phyloP scores from a whole-genome alignment of 768 basidiomycete species.

The Tephrocybe sp. region DNA sequence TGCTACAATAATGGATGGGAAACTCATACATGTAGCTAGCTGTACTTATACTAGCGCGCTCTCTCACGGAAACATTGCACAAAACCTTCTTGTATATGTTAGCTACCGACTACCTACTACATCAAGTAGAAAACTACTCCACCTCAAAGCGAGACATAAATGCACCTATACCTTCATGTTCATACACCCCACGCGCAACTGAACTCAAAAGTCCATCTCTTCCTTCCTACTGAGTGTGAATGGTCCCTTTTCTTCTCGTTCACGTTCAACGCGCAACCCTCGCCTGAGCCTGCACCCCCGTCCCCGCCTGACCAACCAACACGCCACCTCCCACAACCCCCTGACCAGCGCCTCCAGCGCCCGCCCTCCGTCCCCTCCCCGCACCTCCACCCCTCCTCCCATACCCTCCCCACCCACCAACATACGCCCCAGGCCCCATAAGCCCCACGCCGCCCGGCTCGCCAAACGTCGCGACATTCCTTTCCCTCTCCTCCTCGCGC shows the following conservation, averaged over 20 bases:
- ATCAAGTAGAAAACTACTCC: too few species aligned
- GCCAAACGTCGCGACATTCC: slow-evolving; percentile 85
- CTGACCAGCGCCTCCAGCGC: background rate
- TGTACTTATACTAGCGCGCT: too few species aligned
- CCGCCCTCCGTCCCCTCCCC: background rate
- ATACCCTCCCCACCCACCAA: slow-evolving; percentile 58
- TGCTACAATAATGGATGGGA: too few species aligned
- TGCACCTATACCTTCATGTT: too few species aligned
- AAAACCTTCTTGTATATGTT: too few species aligned
- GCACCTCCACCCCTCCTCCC: slow-evolving; percentile 27
- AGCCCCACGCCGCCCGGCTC: slow-evolving; percentile 80
- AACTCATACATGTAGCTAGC: too few species aligned
- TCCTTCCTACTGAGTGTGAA: background rate
- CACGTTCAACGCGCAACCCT: too few species aligned
- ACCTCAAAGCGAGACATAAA: too few species aligned
- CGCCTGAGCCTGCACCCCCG: background rate
- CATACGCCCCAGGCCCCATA: slow-evolving; percentile 77
- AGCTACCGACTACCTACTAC: too few species aligned
- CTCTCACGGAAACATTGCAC: too few species aligned
- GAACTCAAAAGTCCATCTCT: too few species aligned
- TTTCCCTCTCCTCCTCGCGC: slow-evolving; percentile 62
- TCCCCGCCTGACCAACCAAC: background rate
- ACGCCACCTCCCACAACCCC: background rate
- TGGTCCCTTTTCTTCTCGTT: background rate
- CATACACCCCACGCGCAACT: too few species aligned